Base-by-base conservation (phyloP, 2,329 filamentous ascomycete genomes). In the Fusarium graminum region DNA sequence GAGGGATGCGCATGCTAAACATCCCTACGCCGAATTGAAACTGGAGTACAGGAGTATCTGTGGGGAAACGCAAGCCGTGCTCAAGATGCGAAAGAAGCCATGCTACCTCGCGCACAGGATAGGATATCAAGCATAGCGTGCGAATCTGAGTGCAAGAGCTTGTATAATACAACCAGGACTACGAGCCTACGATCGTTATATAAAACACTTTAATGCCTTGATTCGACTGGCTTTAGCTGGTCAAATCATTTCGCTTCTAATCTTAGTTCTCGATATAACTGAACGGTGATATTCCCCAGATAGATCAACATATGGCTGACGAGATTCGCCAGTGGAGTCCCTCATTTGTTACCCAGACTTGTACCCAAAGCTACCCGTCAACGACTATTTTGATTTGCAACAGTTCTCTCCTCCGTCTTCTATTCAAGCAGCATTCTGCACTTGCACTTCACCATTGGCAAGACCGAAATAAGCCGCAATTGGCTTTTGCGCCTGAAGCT, bases 401-500 rank as follows among this genome's bases (percentile, higher is more conserved):
- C 16, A 41, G 25, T 29, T 39, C 51, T 38, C 41, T 19, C 49
- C 34, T 49, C 34, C 36, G 12, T 19, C 28, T 43, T 25, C 28
- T 17, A 25, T 34, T 59, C 40, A 72, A 54, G 51, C 65, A 10
- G 72, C 72, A 17, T 70, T 74, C 53, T 78, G 76, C 29, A 78
- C 72, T 50, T 79, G 68, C 17, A 90, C 81, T 72, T 89, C 80
- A 14, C 92, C 92, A 74, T 92, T 91, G 42, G 90, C 86, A 88
- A 95, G 92, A 34, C 95, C 95, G 79, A 98, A 99, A 81, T 98
- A 99, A 25, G 93, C 94, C 28, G 93, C 93, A 13, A 97, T 86
- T 0, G 95, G 95, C 80, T 94, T 97, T 81, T 97, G 93, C 1
- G 92, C 93, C 45, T 91, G 90, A 45, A 88, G 80, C 52, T 84